Evolutionary conservation across 2,329 filamentous ascomycete genomes (phyloP).

Genomic region (Pseudopithomyces maydicus): DNA sequence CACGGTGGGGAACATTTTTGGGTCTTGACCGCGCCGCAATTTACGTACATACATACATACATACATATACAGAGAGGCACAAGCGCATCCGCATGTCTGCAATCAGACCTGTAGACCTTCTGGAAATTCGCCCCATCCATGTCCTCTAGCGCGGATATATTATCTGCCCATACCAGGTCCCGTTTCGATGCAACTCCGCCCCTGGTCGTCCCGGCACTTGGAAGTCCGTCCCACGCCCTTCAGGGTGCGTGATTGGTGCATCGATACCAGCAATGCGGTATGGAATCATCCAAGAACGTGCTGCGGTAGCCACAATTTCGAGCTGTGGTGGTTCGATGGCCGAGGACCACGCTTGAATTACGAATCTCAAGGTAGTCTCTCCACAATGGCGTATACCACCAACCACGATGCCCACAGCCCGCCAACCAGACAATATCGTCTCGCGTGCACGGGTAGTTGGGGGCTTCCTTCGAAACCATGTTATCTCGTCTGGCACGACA

Average conservation of each 20-base stretch:
- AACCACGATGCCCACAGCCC: not conserved
- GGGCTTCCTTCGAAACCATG: not conserved
- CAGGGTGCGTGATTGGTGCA: not conserved
- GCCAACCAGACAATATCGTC: not conserved
- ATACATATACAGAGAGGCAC: too few species aligned
- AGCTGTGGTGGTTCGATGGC: not conserved
- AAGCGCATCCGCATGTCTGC: not conserved
- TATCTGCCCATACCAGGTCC: not conserved
- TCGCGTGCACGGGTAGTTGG: not conserved
- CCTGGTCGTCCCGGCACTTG: not conserved
- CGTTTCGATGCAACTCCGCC: slow-evolving; percentile 4
- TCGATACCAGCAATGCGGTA: slow-evolving; percentile 2
- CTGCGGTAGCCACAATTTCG: not conserved
- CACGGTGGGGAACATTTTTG: not conserved
- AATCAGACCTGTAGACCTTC: not conserved
- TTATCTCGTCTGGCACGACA: slow-evolving; percentile 3
- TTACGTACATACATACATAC: not conserved
- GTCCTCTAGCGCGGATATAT: not conserved
- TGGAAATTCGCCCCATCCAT: not conserved
- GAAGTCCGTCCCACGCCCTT: not conserved
- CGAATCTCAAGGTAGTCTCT: not conserved
- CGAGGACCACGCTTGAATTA: not conserved
- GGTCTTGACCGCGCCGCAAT: not conserved
- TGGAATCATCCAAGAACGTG: not conserved
- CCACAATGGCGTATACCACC: not conserved